These are phyloP conservation scores for Mercurialis annua DNA, from an alignment of 345 rosid genomes.

Conservation along the genomic window DNA sequence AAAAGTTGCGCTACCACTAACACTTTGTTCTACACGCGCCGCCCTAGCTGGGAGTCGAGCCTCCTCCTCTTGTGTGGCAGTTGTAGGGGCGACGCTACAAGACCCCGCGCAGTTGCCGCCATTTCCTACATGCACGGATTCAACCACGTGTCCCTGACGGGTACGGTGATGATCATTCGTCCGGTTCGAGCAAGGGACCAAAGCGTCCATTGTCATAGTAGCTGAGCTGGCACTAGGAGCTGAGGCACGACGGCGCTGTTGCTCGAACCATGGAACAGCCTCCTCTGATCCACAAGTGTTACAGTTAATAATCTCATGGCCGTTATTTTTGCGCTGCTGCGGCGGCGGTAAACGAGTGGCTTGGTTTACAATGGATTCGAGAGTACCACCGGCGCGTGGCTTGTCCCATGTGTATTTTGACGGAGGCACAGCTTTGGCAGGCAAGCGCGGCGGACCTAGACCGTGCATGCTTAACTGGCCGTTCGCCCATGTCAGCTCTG, in stretches of 20 bases:
- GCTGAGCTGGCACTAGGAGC: conserved; percentile 19
- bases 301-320: conserved; percentile 2
- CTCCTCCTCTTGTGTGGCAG: conserved; percentile 17
- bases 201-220: conserved; percentile 59
- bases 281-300: conserved; percentile 26
- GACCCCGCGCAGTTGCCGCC: conserved; percentile 43
- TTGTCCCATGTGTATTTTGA: conserved; percentile 52
- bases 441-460: conserved; percentile 54
- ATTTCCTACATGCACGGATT: conserved; percentile 12
- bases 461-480: conserved; percentile 83
- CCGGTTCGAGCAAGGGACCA: conserved; percentile 64
- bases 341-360: conserved; percentile 47
- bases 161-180: conserved; percentile 15
- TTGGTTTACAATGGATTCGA: conserved; percentile 88
- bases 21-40: conserved; percentile 55
- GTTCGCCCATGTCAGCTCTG: conserved; percentile 96
- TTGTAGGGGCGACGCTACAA: conserved; percentile 34
- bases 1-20: conserved; percentile 57
- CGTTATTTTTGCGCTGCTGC: background rate
- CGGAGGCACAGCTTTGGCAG: conserved; percentile 26
- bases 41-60: conserved; percentile 17
- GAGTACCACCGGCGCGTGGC: conserved; percentile 63
- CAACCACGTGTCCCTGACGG: conserved; percentile 14
- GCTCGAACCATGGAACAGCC: conserved; percentile 53
- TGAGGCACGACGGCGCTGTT: conserved; percentile 27